Evolutionary conservation across 495 filamentous ascomycete genomes (phyloP).

Genomic region (Talaromyces proteolyticus): DNA sequence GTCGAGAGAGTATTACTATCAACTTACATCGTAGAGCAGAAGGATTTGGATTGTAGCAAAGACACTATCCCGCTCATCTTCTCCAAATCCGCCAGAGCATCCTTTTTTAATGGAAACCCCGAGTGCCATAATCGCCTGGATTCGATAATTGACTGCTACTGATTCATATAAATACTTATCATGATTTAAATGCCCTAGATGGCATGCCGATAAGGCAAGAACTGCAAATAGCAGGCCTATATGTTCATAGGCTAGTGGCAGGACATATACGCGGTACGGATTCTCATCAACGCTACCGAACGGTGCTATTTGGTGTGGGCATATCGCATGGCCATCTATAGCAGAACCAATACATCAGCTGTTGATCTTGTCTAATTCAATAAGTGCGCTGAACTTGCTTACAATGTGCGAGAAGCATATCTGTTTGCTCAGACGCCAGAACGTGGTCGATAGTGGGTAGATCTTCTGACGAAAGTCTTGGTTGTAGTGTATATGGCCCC

Average conservation of each 20-base stretch:
- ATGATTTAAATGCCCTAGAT: conserved; percentile 21
- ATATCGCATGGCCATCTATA: conserved; percentile 27
- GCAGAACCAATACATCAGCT: background rate
- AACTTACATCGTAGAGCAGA: conserved; percentile 32
- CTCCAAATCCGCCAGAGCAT: conserved; percentile 15
- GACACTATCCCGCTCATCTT: conserved; percentile 27
- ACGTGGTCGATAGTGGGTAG: conserved; percentile 1
- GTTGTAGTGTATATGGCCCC: background rate
- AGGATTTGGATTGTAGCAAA: conserved; percentile 33
- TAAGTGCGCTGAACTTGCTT: conserved; percentile 1
- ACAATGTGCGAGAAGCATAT: conserved; percentile 23
- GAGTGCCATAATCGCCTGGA: conserved; percentile 29
- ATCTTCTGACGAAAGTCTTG: background rate
- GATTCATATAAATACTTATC: conserved; percentile 21
- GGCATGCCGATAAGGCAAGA: conserved; percentile 28
- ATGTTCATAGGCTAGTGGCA: conserved; percentile 29
- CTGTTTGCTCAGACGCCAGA: conserved; percentile 7
- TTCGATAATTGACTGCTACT: conserved; percentile 26
- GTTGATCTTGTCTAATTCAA: background rate
- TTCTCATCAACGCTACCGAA: conserved; percentile 17
- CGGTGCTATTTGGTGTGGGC: conserved; percentile 32
- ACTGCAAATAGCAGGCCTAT: conserved; percentile 27
- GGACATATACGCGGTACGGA: conserved; percentile 29
- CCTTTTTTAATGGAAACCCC: conserved; percentile 22
- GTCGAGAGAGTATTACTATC: background rate